Base-by-base conservation (phyloP, 2,329 filamentous ascomycete genomes). In the Epichloe elymi region DNA sequence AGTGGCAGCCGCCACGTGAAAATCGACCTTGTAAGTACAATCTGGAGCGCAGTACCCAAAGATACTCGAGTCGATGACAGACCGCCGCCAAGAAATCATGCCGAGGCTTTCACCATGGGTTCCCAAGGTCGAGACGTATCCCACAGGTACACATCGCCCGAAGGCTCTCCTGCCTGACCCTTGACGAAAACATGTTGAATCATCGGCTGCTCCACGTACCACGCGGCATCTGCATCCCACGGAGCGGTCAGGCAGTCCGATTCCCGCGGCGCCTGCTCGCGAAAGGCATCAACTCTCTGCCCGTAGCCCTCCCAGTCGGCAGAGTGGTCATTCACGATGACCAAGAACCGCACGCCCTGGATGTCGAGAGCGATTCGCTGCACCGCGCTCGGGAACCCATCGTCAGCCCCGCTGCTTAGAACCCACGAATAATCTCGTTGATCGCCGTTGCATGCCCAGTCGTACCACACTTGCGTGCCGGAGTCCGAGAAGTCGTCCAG, bases 401-500 rank as follows among this genome's bases (percentile, higher is more conserved):
- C 4, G 15, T n/a, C 37, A 10, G 3, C 17, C 11, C 15, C 17
- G 41, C 48, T 30, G 48, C 61, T 62, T 39, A 71, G 56, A 19
- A 66, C 53, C 68, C 68, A 71, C 1, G 65, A 63, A 46, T 65
- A 61, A 48, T 65, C 62, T 2, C 58, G 60, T 45, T 60, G 62
- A 53, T 70, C 66, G 36, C 68, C 68, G 49, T 59, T 64, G 56
- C 66, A 65, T 51, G 64, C 63, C 63, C 65, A 68, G 51, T 69
- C 67, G 57, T 68, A 70, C 69, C 69, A 71, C 33, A 71, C 67
- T 46, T 68, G 64, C 1, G 69, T 71, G 14, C 69, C 69, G 17
- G 48, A 36, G 37, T 60, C 60, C 2, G 68, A 70, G 43, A 64
- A 65, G 57, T 71, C 69, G 48, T 65, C 61, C 8, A 71, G 63